These are phyloP conservation scores for Russula sp. DNA, from an alignment of 768 basidiomycete genomes.

Conservation along the genomic window DNA sequence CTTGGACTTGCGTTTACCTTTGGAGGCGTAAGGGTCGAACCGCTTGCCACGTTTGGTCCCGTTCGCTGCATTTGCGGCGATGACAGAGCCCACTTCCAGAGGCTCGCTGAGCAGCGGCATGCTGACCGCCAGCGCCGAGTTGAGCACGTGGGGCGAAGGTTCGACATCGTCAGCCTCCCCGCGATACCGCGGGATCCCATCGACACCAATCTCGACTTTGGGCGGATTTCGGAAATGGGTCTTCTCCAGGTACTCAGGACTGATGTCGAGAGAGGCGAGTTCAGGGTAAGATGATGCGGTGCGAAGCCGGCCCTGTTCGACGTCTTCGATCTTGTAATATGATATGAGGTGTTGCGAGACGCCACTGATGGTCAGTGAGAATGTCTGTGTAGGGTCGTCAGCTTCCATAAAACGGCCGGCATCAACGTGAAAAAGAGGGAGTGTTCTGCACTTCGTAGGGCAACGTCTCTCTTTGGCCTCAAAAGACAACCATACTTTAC, in stretches of 20 bases:
- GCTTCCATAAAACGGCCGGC: slow-evolving; percentile 8
- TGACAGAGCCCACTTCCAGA: slow-evolving; percentile 14
- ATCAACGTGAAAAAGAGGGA: slow-evolving; percentile 1
- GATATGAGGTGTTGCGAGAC: slow-evolving; percentile 90
- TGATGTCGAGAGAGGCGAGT: slow-evolving; percentile 79
- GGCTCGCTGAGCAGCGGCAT: slow-evolving; percentile 24
- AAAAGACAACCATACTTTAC: slow-evolving; percentile 11
- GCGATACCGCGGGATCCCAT: slow-evolving; percentile 76
- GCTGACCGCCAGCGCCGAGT: slow-evolving; percentile 21
- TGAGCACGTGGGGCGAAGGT: slow-evolving; percentile 30
- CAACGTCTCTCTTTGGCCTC: background rate
- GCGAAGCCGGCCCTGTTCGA: slow-evolving; percentile 80
- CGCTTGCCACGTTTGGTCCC: slow-evolving; percentile 30
- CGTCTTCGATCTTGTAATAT: slow-evolving; percentile 91
- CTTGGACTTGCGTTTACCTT: slow-evolving; percentile 20
- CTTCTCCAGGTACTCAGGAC: slow-evolving; percentile 81
- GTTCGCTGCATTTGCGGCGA: slow-evolving; percentile 6
- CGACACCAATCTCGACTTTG: slow-evolving; percentile 77
- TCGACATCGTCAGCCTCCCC: slow-evolving; percentile 71
- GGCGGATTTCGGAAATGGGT: slow-evolving; percentile 90
- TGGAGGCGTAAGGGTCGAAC: slow-evolving; percentile 31
- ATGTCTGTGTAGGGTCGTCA: slow-evolving; percentile 52
- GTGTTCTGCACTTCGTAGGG: background rate
- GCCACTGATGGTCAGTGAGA: slow-evolving; percentile 80
- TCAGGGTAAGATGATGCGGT: slow-evolving; percentile 86